Percentiles rank a stretch among this genome's conserved stretches.
Conservation (phyloP, 768 basidiomycete species). For the Tylopilus felleus region DNA sequence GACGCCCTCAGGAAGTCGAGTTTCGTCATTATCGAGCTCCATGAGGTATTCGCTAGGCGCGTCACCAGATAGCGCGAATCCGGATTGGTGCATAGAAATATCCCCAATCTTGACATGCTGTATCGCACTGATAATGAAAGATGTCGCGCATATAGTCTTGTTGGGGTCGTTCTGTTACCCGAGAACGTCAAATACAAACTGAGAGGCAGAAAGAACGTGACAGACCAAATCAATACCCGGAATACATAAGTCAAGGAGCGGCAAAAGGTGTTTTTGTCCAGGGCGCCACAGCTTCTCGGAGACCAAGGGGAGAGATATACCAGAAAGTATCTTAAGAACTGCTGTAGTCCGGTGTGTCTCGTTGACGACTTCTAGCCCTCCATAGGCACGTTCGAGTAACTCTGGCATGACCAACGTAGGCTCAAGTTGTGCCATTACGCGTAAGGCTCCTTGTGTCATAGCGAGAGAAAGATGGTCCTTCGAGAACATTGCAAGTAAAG, state of each 20-base stretch:
- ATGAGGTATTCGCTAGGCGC: conserved; percentile 52
- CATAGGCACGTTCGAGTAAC: conserved; percentile 85
- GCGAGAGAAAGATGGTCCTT: conserved; percentile 79
- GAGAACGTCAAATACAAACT: background rate
- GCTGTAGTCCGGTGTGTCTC: conserved; percentile 96
- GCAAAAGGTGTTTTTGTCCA: conserved; percentile 85
- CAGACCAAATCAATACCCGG: conserved; percentile 89
- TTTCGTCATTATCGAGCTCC: conserved; percentile 46
- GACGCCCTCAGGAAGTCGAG: conserved; percentile 50
- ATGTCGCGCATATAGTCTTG: conserved; percentile 77
- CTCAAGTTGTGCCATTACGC: conserved; percentile 74
- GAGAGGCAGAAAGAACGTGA: background rate
- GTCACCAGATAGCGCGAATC: conserved; percentile 52
- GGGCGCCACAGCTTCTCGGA: conserved; percentile 76
- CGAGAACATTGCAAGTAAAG: conserved; percentile 87
- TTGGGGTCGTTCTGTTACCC: conserved; percentile 65
- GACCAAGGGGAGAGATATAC: conserved; percentile 71
- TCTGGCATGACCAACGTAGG: conserved; percentile 87
- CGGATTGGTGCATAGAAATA: conserved; percentile 59
- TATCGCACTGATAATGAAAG: conserved; percentile 70
- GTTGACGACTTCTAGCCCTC: conserved; percentile 88
- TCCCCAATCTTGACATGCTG: conserved; percentile 80
- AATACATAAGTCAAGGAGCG: conserved; percentile 82
- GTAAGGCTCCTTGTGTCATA: conserved; percentile 78
- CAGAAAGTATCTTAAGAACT: conserved; percentile 79